These are phyloP conservation scores for Leccinum incarnatum DNA, from an alignment of 768 basidiomycete species.

Conservation along the genomic window DNA sequence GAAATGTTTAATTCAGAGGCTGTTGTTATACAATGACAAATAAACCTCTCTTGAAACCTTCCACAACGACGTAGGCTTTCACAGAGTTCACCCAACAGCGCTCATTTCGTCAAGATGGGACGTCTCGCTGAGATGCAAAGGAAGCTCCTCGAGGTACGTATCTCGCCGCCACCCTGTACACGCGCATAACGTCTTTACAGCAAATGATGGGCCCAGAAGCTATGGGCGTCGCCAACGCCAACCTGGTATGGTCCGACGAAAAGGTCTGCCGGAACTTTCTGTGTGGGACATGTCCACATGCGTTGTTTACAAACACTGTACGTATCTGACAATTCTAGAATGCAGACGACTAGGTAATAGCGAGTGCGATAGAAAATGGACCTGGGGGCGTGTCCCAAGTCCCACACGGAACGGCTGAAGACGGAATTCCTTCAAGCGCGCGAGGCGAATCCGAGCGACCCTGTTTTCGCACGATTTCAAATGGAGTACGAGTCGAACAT, in stretches of 20 bases:
- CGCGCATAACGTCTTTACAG: constrained; percentile 38
- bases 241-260: constrained; percentile 91
- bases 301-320: constrained; percentile 97
- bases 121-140: constrained; percentile 96
- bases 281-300: constrained; percentile 98
- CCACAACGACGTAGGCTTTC: background rate
- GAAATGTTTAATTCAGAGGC: constrained; percentile 24
- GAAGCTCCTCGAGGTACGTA: constrained; percentile 73
- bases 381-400: constrained; percentile 94
- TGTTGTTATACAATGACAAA: constrained; percentile 30
- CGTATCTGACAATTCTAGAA: constrained; percentile 30
- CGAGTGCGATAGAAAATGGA: constrained; percentile 85
- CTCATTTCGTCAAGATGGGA: constrained; percentile 61
- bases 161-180: constrained; percentile 28
- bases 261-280: constrained; percentile 99
- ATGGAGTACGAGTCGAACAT: constrained; percentile 96
- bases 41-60: constrained; percentile 14
- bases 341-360: constrained; percentile 1
- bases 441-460: constrained; percentile 72
- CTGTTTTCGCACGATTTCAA: constrained; percentile 84
- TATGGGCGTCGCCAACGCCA: constrained; percentile 93
- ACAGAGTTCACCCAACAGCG: constrained; percentile 1
- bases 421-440: constrained; percentile 82
- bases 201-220: constrained; percentile 99
- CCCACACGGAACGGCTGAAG: constrained; percentile 92